These are phyloP conservation scores for Hypericum androsaemum DNA, from an alignment of 345 rosid species.

Conservation along the genomic window DNA sequence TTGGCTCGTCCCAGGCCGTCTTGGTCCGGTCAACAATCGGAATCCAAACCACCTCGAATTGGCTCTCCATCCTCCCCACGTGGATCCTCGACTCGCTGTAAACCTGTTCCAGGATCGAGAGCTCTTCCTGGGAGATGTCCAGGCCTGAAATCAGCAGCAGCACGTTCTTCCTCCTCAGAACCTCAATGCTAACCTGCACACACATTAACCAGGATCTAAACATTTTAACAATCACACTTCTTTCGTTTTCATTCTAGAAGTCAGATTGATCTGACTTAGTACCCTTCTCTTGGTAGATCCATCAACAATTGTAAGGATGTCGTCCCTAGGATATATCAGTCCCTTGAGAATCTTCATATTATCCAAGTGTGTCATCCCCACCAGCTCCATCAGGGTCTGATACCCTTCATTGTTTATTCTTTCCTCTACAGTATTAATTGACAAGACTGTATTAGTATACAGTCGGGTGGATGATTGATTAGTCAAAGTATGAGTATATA, in stretches of 20 bases:
- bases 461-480: neutral
- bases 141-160: constrained; percentile 2
- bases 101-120: neutral
- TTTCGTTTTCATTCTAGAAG: neutral
- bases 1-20: neutral
- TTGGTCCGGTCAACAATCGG: neutral
- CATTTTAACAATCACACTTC: neutral
- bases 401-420: neutral
- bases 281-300: constrained; percentile 8
- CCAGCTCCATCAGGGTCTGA: neutral
- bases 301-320: constrained; percentile 2
- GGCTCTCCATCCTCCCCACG: constrained; percentile 1
- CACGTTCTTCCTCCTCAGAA: constrained; percentile 2
- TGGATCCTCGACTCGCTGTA: constrained; percentile 5
- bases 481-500: neutral
- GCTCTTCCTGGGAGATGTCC: constrained; percentile 1
- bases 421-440: constrained; percentile 3
- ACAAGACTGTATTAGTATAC: too few relatives aligned
- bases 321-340: neutral
- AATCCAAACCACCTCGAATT: neutral
- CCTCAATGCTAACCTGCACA: constrained; percentile 1
- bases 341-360: constrained; percentile 1
- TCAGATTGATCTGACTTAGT: too few relatives aligned
- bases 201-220: neutral
- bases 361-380: neutral